Conservation (phyloP, 2,329 filamentous ascomycete species). For the Oidium heveae region DNA sequence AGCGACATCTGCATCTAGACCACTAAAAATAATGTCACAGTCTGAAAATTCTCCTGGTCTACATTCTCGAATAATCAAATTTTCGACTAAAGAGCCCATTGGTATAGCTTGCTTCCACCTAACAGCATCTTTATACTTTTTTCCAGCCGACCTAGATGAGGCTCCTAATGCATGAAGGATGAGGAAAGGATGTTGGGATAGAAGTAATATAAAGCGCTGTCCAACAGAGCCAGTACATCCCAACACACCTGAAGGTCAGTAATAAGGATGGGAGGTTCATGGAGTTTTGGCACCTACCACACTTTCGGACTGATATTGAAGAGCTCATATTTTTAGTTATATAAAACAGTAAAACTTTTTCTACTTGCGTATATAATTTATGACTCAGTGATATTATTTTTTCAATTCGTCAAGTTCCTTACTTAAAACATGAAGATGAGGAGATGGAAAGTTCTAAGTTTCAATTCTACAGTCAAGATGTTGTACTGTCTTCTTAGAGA, state of each 20-base stretch:
- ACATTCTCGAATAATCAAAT: slow-evolving; percentile 70
- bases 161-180: slow-evolving; percentile 74
- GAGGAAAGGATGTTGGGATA: slow-evolving; percentile 69
- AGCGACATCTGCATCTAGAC: slow-evolving; percentile 76
- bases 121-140: slow-evolving; percentile 84
- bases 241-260: slow-evolving; percentile 36
- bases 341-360: too few species aligned
- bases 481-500: too few species aligned
- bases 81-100: slow-evolving; percentile 50
- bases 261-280: neutral
- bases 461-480: too few species aligned
- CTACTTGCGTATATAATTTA: too few species aligned
- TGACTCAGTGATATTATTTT: too few species aligned
- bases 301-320: slow-evolving; percentile 30
- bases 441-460: too few species aligned
- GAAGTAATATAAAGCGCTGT: slow-evolving; percentile 81
- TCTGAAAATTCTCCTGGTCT: slow-evolving; percentile 58
- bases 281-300: slow-evolving; percentile 12
- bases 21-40: slow-evolving; percentile 84
- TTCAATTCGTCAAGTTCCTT: too few species aligned
- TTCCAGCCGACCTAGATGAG: slow-evolving; percentile 68
- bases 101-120: slow-evolving; percentile 79
- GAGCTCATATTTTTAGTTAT: too few species aligned
- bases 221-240: slow-evolving; percentile 87
- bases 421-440: too few species aligned